These are phyloP conservation scores for Hansfordia pulvinata DNA, from an alignment of 2,329 filamentous ascomycete species.

Conservation along the genomic window DNA sequence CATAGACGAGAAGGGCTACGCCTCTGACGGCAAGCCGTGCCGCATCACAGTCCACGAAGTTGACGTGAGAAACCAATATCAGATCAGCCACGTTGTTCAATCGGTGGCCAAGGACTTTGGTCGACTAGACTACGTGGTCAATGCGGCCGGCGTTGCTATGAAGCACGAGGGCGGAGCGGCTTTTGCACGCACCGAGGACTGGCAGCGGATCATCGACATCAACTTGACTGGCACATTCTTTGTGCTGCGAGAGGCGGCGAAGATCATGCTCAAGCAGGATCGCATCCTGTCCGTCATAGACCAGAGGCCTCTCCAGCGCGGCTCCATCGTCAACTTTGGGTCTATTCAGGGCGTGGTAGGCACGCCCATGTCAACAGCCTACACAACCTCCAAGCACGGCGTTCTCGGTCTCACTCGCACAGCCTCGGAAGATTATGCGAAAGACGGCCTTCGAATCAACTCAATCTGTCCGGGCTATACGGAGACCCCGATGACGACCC, in stretches of 20 bases:
- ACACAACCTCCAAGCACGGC: constrained; percentile 20
- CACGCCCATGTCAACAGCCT: constrained; percentile 15
- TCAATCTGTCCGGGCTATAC: constrained; percentile 18
- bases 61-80: constrained; percentile 18
- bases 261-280: constrained; percentile 28
- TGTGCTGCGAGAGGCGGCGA: constrained; percentile 22
- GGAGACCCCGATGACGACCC: constrained; percentile 16
- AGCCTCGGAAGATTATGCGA: constrained; percentile 26
- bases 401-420: constrained; percentile 22
- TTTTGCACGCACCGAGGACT: constrained; percentile 20
- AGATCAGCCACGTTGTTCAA: constrained; percentile 13
- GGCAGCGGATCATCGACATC: constrained; percentile 24
- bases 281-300: constrained; percentile 22
- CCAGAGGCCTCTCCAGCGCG: constrained; percentile 13
- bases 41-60: constrained; percentile 3
- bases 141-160: constrained; percentile 23
- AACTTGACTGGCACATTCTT: constrained; percentile 29
- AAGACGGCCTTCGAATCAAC: constrained; percentile 23
- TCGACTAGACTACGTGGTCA: constrained; percentile 25
- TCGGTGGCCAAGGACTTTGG: constrained; percentile 16
- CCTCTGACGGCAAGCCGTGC: constrained; percentile 2
- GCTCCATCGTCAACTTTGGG: constrained; percentile 21
- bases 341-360: constrained; percentile 22
- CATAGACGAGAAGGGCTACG: constrained; percentile 7
- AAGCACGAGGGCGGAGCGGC: constrained; percentile 22